These are phyloP conservation scores for Penicillium sp. DNA, from an alignment of 2,329 filamentous ascomycete genomes.

Conservation along the genomic window DNA sequence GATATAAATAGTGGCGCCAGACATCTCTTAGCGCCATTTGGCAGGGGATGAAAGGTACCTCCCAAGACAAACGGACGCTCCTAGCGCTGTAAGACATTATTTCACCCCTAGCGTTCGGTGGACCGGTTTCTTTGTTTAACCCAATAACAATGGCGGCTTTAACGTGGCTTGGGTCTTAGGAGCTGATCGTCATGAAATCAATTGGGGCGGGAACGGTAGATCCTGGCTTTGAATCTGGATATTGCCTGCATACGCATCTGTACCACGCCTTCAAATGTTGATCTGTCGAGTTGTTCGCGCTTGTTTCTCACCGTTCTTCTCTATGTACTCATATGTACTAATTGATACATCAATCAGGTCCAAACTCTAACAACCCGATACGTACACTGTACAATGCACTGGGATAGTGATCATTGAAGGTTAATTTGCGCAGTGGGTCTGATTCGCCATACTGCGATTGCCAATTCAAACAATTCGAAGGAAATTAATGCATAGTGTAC, in stretches of 20 bases:
- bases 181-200: constrained; percentile 18
- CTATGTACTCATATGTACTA: no score
- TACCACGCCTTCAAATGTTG: not conserved
- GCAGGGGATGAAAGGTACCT: constrained; percentile 1
- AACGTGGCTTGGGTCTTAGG: constrained; percentile 13
- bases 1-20: constrained; percentile 24
- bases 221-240: constrained; percentile 11
- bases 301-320: constrained; percentile 2
- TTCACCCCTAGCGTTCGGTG: constrained; percentile 16
- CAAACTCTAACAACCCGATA: not conserved
- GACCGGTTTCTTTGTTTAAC: constrained; percentile 3
- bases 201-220: constrained; percentile 20
- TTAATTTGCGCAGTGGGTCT: constrained; percentile 11
- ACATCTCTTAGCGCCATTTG: constrained; percentile 15
- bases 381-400: not conserved
- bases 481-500: not conserved
- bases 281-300: not conserved
- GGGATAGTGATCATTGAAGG: constrained; percentile 3
- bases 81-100: constrained; percentile 15
- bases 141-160: constrained; percentile 16
- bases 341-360: not conserved
- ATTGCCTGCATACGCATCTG: constrained; percentile 8
- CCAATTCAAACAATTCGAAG: not conserved
- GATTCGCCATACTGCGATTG: constrained; percentile 15
- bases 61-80: constrained; percentile 6